Evolutionary conservation across 2,329 filamentous ascomycete species (phyloP).

Genomic region (Alternaria triticimaculans): DNA sequence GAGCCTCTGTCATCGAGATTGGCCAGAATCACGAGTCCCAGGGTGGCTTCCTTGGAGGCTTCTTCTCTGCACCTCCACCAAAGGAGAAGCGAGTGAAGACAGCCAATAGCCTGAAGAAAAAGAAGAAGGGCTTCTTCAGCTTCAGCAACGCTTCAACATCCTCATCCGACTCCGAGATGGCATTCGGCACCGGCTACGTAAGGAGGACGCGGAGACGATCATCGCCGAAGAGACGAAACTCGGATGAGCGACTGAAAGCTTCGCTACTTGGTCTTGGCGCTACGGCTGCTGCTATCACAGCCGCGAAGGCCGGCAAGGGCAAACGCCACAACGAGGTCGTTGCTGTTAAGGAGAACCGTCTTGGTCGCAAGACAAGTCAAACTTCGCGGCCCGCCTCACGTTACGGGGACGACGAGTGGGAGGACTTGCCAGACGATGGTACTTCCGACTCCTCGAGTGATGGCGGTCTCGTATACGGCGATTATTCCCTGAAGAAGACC

Average conservation of each 20-base stretch:
- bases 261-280: constrained; percentile 56
- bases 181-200: constrained; percentile 52
- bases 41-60: constrained; percentile 56
- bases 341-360: constrained; percentile 43
- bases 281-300: constrained; percentile 57
- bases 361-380: constrained; percentile 27
- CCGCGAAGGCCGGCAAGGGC: constrained; percentile 46
- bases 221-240: constrained; percentile 46
- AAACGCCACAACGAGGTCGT: constrained; percentile 42
- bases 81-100: constrained; percentile 39
- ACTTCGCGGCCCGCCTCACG: constrained; percentile 32
- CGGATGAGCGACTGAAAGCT: constrained; percentile 55
- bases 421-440: constrained; percentile 47
- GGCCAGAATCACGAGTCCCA: constrained; percentile 62
- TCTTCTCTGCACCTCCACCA: constrained; percentile 62
- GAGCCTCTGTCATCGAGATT: constrained; percentile 70
- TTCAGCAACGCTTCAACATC: constrained; percentile 57
- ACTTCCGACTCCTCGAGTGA: constrained; percentile 56
- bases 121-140: constrained; percentile 56
- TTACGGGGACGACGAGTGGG: constrained; percentile 58
- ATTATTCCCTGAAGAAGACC: constrained; percentile 45
- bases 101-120: constrained; percentile 41
- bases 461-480: constrained; percentile 68
- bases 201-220: constrained; percentile 27
- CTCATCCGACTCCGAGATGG: constrained; percentile 55